phyloP scores from a whole-genome alignment of 2,329 filamentous ascomycete species.

The Epichloe uncinata region DNA sequence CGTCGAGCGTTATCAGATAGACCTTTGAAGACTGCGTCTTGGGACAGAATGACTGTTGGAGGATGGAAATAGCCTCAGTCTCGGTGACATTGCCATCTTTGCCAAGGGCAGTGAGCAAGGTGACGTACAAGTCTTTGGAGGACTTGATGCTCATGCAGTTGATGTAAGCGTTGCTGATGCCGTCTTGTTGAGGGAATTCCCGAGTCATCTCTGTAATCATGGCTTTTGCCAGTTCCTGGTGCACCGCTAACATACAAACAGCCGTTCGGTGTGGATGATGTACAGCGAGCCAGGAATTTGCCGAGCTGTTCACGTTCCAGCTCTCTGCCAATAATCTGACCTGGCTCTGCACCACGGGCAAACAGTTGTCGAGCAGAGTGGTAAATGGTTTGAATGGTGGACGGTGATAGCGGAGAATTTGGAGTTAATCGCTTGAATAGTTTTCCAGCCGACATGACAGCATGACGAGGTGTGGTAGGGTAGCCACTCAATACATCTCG shows the following conservation, averaged over 20 bases:
- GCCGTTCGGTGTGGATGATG: constrained; percentile 49
- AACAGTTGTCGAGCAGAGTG: constrained; percentile 81
- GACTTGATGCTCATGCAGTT: constrained; percentile 97
- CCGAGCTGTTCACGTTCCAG: constrained; percentile 50
- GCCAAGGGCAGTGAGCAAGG: constrained; percentile 57
- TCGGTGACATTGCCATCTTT: constrained; percentile 46
- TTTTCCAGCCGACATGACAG: constrained; percentile 64
- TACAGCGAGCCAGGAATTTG: constrained; percentile 53
- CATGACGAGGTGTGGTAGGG: constrained; percentile 70
- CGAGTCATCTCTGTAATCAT: constrained; percentile 71
- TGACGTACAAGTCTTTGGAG: constrained; percentile 72
- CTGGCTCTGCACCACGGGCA: constrained; percentile 61
- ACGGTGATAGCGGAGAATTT: constrained; percentile 58
- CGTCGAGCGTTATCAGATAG: constrained; percentile 81
- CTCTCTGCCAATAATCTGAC: constrained; percentile 67
- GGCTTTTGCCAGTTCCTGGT: constrained; percentile 92
- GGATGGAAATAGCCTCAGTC: constrained; percentile 50
- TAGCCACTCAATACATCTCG: constrained; percentile 62
- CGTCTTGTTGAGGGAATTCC: constrained; percentile 35
- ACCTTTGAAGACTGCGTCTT: constrained; percentile 42
- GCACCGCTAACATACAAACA: constrained; percentile 94
- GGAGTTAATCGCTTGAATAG: constrained; percentile 68
- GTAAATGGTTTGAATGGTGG: constrained; percentile 62
- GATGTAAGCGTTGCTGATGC: constrained; percentile 62
- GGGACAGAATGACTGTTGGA: constrained; percentile 60